These are phyloP conservation scores for Vararia minispora DNA, from an alignment of 768 basidiomycete species.

Conservation along the genomic window DNA sequence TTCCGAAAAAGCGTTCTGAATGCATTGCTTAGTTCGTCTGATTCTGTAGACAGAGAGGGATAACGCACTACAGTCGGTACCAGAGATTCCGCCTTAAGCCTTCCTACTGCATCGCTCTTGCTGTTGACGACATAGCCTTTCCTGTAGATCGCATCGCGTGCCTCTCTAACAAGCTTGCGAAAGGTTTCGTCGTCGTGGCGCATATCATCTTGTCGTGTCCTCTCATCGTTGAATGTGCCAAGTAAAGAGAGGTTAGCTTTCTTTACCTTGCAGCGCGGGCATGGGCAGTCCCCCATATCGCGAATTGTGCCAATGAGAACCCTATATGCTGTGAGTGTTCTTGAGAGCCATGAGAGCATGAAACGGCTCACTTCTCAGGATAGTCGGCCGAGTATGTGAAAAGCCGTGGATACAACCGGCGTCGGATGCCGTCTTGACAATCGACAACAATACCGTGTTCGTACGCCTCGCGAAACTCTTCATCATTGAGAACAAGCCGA, in stretches of 20 bases:
- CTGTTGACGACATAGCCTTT: constrained; percentile 5
- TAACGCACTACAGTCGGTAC: background rate
- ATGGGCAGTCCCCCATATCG: background rate
- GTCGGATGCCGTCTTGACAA: constrained; percentile 15
- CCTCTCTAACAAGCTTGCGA: background rate
- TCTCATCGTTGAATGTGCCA: constrained; percentile 10
- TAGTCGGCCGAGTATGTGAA: constrained; percentile 22
- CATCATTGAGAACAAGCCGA: constrained; percentile 12
- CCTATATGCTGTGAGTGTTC: background rate
- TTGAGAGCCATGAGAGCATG: background rate
- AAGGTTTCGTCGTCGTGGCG: background rate
- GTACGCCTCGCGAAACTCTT: constrained; percentile 17
- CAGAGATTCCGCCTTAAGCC: background rate
- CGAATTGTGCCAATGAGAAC: background rate
- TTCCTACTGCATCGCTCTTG: background rate
- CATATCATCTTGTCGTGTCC: background rate
- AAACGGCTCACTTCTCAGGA: constrained; percentile 14
- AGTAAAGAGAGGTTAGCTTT: constrained; percentile 9
- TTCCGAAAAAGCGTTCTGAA: constrained; percentile 3
- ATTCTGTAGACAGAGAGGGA: background rate
- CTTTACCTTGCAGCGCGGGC: background rate
- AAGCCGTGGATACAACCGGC: constrained; percentile 12
- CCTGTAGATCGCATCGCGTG: constrained; percentile 13
- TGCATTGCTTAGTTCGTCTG: constrained; percentile 6
- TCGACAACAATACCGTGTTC: constrained; percentile 15